These are phyloP conservation scores for Tricholoma saponaceum DNA, from an alignment of 768 basidiomycete genomes.

Conservation along the genomic window DNA sequence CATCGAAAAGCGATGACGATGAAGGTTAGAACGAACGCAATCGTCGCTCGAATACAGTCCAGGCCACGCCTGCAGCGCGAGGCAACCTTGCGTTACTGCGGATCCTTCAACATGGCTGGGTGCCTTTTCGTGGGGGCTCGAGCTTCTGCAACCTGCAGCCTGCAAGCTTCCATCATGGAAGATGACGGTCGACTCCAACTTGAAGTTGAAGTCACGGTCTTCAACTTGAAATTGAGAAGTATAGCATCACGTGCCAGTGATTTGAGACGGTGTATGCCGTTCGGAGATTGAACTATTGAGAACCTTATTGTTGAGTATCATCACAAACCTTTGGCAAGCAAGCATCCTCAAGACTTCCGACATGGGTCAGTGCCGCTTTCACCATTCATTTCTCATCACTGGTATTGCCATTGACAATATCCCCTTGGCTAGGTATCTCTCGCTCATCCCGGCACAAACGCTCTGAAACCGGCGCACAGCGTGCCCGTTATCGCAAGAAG, in stretches of 20 bases:
- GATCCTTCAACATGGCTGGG: background rate
- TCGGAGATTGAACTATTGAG: slow-evolving; percentile 31
- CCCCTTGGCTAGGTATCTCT: slow-evolving; percentile 78
- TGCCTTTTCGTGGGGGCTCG: background rate
- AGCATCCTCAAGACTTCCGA: slow-evolving; percentile 67
- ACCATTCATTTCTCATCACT: slow-evolving; percentile 7
- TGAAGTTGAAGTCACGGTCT: no score
- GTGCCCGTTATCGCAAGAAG: slow-evolving; percentile 98
- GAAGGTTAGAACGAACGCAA: background rate
- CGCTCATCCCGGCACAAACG: slow-evolving; percentile 97
- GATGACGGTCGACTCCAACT: background rate
- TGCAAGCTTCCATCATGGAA: background rate
- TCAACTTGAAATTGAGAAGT: background rate
- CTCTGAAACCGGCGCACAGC: slow-evolving; percentile 87
- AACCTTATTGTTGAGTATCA: slow-evolving; percentile 52
- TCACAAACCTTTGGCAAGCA: slow-evolving; percentile 42
- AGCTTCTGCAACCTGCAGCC: background rate
- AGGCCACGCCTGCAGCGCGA: slow-evolving; percentile 1
- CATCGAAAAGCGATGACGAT: slow-evolving; percentile 20
- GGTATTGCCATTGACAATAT: slow-evolving; percentile 4
- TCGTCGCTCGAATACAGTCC: background rate
- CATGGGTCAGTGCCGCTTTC: slow-evolving; percentile 63
- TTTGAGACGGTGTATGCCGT: slow-evolving; percentile 24
- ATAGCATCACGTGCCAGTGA: background rate
- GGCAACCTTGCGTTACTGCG: slow-evolving; percentile 1